A percentile compares a stretch with the other conserved stretches of the same genome.
Evolutionary conservation across 495 filamentous ascomycete species (phyloP).

Genomic region (Aspergillus asperescens): DNA sequence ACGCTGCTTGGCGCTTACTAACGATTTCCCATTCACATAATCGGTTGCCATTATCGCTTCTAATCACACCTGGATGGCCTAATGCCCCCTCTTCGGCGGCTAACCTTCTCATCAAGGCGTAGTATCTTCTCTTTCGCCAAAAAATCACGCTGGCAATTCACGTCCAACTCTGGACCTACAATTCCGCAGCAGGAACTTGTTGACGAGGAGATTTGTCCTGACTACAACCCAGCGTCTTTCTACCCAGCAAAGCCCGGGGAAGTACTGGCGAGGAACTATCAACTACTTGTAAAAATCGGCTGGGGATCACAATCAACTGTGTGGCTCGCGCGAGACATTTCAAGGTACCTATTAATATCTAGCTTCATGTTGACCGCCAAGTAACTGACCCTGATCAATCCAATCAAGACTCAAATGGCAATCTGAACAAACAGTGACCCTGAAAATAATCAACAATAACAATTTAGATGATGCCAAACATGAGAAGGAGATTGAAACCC

Average conservation of each 20-base stretch:
- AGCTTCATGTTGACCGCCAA: conserved; percentile 3
- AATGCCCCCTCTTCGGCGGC: conserved; percentile 2
- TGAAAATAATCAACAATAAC: conserved; percentile 28
- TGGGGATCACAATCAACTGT: conserved; percentile 36
- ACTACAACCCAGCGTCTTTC: conserved; percentile 27
- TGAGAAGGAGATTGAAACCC: conserved; percentile 25
- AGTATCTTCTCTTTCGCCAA: neutral
- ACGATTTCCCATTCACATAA: no score
- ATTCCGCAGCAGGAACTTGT: conserved; percentile 13
- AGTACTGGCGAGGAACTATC: conserved; percentile 24
- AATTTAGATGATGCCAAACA: conserved; percentile 16
- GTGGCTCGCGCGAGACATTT: conserved; percentile 38
- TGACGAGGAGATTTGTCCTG: conserved; percentile 21
- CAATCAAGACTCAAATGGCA: conserved; percentile 16
- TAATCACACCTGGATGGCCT: no score
- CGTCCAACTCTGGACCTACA: neutral
- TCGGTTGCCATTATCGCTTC: no score
- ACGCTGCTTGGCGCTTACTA: no score
- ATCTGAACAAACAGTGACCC: conserved; percentile 20
- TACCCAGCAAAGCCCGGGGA: conserved; percentile 37
- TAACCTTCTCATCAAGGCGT: neutral
- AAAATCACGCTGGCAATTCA: neutral
- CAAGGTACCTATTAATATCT: conserved; percentile 23
- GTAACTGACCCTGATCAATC: conserved; percentile 12
- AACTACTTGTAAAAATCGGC: conserved; percentile 33